Conservation (phyloP, 306 rosid genomes). For the Sicyos edulis region DNA sequence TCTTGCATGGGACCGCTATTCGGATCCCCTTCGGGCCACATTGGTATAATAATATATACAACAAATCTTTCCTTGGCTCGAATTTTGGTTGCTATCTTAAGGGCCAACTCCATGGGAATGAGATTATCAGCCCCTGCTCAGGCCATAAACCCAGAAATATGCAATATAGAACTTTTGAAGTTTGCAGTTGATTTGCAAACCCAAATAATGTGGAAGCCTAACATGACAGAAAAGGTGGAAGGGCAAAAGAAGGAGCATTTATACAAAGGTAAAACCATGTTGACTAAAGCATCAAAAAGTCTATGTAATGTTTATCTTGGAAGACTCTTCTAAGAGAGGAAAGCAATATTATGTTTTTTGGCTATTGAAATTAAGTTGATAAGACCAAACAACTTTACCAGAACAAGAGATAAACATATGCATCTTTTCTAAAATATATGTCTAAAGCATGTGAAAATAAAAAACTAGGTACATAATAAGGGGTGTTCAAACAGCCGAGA, state of each 20-base stretch:
- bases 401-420: constrained; percentile 2
- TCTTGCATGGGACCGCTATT: constrained; percentile 71
- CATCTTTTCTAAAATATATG: neutral
- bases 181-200: neutral
- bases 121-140: constrained; percentile 92
- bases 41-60: constrained; percentile 66
- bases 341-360: neutral
- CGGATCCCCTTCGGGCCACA: constrained; percentile 99
- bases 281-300: too few relatives aligned
- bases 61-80: constrained; percentile 82
- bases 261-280: too few relatives aligned
- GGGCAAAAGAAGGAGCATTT: neutral
- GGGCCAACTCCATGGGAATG: constrained; percentile 92
- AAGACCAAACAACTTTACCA: neutral
- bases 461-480: neutral
- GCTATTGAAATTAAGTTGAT: neutral
- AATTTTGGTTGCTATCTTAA: constrained; percentile 78
- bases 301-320: too few relatives aligned
- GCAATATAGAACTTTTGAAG: constrained; percentile 17
- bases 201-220: neutral
- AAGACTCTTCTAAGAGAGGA: neutral
- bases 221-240: neutral
- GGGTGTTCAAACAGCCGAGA: too few relatives aligned
- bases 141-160: constrained; percentile 12
- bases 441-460: neutral